phyloP scores from a whole-genome alignment of 1,284 basidiomycete genomes.

The Cryptococcus maquisensis region DNA sequence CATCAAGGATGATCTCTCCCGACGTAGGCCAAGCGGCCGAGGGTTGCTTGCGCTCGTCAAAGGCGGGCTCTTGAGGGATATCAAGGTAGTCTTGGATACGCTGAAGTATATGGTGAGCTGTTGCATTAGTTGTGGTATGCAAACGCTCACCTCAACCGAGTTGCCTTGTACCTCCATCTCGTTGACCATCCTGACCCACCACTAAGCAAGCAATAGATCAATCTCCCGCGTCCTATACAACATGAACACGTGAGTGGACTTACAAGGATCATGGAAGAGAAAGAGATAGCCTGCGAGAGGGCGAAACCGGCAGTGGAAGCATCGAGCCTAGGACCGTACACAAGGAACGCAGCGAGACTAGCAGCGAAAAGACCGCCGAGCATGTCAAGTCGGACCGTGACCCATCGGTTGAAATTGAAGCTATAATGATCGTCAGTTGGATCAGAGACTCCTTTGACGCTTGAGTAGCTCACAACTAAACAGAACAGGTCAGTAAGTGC shows the following conservation, averaged over 20 bases:
- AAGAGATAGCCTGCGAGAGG: conserved; percentile 46
- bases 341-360: conserved; percentile 40
- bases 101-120: conserved; percentile 3
- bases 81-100: conserved; percentile 66
- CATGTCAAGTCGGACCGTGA: conserved; percentile 46
- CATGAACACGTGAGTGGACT: background rate
- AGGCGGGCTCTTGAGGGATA: conserved; percentile 66
- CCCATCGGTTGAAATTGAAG: conserved; percentile 49
- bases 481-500: background rate
- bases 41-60: conserved; percentile 55
- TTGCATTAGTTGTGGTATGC: background rate
- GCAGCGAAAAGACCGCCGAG: conserved; percentile 45
- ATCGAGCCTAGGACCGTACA: conserved; percentile 39
- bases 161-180: conserved; percentile 51
- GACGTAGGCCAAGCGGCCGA: conserved; percentile 75
- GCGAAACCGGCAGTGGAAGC: conserved; percentile 47
- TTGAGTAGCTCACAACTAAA: conserved; percentile 12
- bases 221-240: background rate
- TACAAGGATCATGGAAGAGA: conserved; percentile 40
- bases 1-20: conserved; percentile 62
- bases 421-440: conserved; percentile 1
- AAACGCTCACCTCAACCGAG: conserved; percentile 53
- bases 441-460: background rate
- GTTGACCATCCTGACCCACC: conserved; percentile 47
- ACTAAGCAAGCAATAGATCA: conserved; percentile 11